These are phyloP conservation scores for Calonectria ilicicola DNA, from an alignment of 2,329 filamentous ascomycete genomes.

Conservation along the genomic window DNA sequence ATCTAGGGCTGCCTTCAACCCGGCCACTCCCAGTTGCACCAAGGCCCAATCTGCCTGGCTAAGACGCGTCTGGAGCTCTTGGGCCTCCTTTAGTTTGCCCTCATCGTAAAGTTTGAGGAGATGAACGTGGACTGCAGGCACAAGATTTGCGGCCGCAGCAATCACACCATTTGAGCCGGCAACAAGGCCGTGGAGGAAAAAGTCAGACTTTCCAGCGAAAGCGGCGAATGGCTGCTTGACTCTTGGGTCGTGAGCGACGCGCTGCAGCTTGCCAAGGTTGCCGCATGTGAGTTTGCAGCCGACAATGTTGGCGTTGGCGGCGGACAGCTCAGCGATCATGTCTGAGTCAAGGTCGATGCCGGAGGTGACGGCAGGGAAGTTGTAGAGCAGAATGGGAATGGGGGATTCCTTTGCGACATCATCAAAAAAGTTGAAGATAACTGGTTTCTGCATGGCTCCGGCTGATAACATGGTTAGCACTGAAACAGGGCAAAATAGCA, in stretches of 20 bases:
- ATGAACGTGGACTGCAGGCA: slow-evolving; percentile 10
- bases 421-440: slow-evolving; percentile 70
- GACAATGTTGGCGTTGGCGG: slow-evolving; percentile 23
- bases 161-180: slow-evolving; percentile 24
- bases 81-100: slow-evolving; percentile 17
- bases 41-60: slow-evolving; percentile 20
- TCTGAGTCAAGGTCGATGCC: slow-evolving; percentile 72
- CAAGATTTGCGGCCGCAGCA: slow-evolving; percentile 12
- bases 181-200: slow-evolving; percentile 16
- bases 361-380: slow-evolving; percentile 70
- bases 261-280: slow-evolving; percentile 23
- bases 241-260: slow-evolving; percentile 8
- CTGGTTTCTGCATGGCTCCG: slow-evolving; percentile 54
- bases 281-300: slow-evolving; percentile 18
- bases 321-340: slow-evolving; percentile 50
- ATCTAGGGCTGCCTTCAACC: slow-evolving; percentile 12
- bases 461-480: not conserved
- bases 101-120: slow-evolving; percentile 21
- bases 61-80: slow-evolving; percentile 7
- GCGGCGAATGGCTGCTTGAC: slow-evolving; percentile 1
- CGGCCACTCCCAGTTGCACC: slow-evolving; percentile 16
- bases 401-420: slow-evolving; percentile 68
- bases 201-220: slow-evolving; percentile 23
- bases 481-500: slow-evolving; percentile 58
- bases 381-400: slow-evolving; percentile 73